Percentiles rank a stretch among this genome's conserved stretches.
phyloP scores from a whole-genome alignment of 2,329 filamentous ascomycete genomes.

The Escovopsis sp. region DNA sequence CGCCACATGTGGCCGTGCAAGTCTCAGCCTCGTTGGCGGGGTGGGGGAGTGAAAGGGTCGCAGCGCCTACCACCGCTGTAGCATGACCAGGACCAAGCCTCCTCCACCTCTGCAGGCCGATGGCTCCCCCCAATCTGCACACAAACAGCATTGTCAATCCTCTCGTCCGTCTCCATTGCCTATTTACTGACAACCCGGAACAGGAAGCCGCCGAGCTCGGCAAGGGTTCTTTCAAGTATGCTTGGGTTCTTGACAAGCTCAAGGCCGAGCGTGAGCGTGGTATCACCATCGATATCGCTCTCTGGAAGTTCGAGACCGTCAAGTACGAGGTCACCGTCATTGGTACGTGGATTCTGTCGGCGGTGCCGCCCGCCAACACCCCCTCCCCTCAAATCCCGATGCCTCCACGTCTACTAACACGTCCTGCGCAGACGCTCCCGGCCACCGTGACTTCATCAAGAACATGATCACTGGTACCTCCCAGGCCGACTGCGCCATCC shows the following conservation, averaged over 20 bases:
- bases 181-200: constrained; percentile 11
- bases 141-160: too few species aligned
- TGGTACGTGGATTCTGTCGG: constrained; percentile 39
- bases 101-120: too few species aligned
- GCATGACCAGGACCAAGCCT: not conserved
- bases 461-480: constrained; percentile 99
- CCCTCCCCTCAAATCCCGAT: too few species aligned
- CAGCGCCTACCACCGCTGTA: not conserved
- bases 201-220: constrained; percentile 97
- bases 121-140: too few species aligned
- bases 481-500: constrained; percentile 98
- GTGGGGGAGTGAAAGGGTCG: not conserved
- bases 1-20: not conserved
- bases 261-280: constrained; percentile 99
- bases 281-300: constrained; percentile 99
- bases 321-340: constrained; percentile 98
- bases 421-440: constrained; percentile 62
- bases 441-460: constrained; percentile 99
- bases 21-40: not conserved
- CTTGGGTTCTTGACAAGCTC: constrained; percentile 99
- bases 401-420: constrained; percentile 4
- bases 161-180: too few species aligned
- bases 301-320: constrained; percentile 99
- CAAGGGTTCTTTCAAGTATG: constrained; percentile 99
- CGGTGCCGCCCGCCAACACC: not conserved